A percentile compares a stretch with the other conserved stretches of the same genome.
Conservation (phyloP, 441 rosid species). For the Mallotus japonicus region DNA sequence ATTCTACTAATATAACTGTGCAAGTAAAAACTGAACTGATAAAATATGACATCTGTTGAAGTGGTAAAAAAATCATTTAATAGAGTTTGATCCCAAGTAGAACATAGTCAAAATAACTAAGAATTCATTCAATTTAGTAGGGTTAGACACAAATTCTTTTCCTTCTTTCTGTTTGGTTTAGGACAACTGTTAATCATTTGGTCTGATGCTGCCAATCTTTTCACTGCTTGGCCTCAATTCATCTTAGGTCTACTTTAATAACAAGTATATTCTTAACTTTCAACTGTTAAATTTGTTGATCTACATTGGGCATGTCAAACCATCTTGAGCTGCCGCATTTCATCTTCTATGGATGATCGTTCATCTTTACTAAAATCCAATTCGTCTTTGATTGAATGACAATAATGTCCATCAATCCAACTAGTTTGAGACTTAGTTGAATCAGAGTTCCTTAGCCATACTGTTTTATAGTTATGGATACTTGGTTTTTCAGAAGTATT, state of each 20-base stretch:
- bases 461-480: background rate
- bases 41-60: background rate
- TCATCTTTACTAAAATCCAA: background rate
- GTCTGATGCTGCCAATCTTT: background rate
- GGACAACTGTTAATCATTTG: background rate
- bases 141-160: background rate
- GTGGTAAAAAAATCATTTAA: background rate
- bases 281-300: background rate
- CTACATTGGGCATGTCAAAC: background rate
- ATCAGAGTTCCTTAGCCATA: background rate
- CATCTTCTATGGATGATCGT: background rate
- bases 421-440: background rate
- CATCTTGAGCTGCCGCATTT: background rate
- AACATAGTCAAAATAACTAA: background rate
- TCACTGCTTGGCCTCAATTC: background rate
- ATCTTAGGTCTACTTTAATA: background rate
- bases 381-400: background rate
- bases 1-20: background rate
- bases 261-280: background rate
- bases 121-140: background rate
- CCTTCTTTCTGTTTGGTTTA: background rate
- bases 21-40: background rate
- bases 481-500: background rate
- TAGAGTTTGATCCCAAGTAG: background rate
- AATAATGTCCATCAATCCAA: background rate